A percentile compares a stretch with the other conserved stretches of the same genome.
phyloP scores from a whole-genome alignment of 257 asterid species.

The Solanum lycopersicoides region DNA sequence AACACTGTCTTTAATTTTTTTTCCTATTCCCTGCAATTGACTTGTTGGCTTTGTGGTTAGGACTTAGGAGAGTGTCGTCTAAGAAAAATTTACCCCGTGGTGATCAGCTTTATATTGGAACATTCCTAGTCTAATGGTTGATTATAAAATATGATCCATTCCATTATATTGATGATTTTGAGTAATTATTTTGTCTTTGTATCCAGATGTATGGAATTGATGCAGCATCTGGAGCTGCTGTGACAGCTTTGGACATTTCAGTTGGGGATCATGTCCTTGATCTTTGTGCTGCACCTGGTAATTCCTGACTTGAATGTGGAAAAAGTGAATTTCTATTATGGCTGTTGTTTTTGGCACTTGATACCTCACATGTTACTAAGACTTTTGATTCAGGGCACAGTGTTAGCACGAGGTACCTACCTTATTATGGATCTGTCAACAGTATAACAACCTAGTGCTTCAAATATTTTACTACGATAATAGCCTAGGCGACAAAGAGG shows the following conservation, averaged over 20 bases:
- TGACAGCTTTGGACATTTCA: constrained; percentile 59
- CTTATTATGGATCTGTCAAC: not conserved
- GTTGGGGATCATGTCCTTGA: constrained; percentile 87
- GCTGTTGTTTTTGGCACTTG: not conserved
- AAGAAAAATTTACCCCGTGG: not conserved
- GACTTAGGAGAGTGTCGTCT: not conserved
- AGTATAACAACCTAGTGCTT: not conserved
- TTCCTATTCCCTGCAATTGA: not conserved
- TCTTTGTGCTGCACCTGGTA: constrained; percentile 98
- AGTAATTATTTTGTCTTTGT: constrained; percentile 1
- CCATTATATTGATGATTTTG: not conserved
- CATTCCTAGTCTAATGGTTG: not conserved
- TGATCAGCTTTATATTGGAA: not conserved
- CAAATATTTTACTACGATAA: not conserved
- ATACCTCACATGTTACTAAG: not conserved
- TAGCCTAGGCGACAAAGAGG: not conserved
- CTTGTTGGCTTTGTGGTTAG: not conserved
- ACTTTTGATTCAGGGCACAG: not conserved
- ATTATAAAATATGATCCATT: not conserved
- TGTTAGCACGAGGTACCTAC: not conserved
- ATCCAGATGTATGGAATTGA: constrained; percentile 92
- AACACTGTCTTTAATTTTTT: not conserved
- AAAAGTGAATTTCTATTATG: not conserved
- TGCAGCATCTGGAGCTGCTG: constrained; percentile 99
- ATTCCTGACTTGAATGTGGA: not conserved